Conservation (phyloP, 2,329 filamentous ascomycete species). For the Beauveria caledonica region DNA sequence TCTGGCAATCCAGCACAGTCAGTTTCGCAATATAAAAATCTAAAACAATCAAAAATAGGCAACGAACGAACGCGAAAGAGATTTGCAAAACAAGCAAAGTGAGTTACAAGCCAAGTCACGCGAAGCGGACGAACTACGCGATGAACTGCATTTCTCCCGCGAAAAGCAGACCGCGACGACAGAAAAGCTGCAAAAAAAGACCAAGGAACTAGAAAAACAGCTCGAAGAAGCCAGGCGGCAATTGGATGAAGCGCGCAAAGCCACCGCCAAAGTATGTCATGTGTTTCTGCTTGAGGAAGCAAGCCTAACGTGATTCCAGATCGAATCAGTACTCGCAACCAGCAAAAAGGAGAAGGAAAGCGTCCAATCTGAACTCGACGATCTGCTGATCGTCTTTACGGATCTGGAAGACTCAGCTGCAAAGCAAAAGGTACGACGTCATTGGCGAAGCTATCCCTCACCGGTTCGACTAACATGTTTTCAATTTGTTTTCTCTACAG, state of each 20-base stretch:
- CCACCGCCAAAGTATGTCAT: slow-evolving; percentile 20
- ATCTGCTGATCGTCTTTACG: slow-evolving; percentile 71
- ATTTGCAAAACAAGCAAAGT: slow-evolving; percentile 24
- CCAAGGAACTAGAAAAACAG: slow-evolving; percentile 20
- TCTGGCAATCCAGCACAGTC: background rate
- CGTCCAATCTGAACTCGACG: slow-evolving; percentile 67
- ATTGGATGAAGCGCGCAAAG: slow-evolving; percentile 16
- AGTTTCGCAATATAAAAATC: background rate
- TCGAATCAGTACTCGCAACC: slow-evolving; percentile 22
- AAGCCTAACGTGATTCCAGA: slow-evolving; percentile 17
- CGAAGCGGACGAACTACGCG: slow-evolving; percentile 27
- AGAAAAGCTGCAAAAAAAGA: slow-evolving; percentile 16
- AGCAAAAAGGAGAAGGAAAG: slow-evolving; percentile 55
- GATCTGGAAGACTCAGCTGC: slow-evolving; percentile 71
- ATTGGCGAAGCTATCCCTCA: background rate
- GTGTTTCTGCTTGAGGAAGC: background rate
- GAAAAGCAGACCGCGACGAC: slow-evolving; percentile 24
- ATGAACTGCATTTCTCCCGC: slow-evolving; percentile 26
- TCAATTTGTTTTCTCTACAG: slow-evolving; percentile 22
- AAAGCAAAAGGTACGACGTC: slow-evolving; percentile 60
- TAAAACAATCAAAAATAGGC: slow-evolving; percentile 5
- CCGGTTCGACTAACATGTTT: background rate
- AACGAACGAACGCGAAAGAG: slow-evolving; percentile 51
- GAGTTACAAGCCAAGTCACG: slow-evolving; percentile 42
- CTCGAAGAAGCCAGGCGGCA: slow-evolving; percentile 17